Base-by-base conservation (phyloP, 495 filamentous ascomycete species). In the Wilcoxina mikolae region DNA sequence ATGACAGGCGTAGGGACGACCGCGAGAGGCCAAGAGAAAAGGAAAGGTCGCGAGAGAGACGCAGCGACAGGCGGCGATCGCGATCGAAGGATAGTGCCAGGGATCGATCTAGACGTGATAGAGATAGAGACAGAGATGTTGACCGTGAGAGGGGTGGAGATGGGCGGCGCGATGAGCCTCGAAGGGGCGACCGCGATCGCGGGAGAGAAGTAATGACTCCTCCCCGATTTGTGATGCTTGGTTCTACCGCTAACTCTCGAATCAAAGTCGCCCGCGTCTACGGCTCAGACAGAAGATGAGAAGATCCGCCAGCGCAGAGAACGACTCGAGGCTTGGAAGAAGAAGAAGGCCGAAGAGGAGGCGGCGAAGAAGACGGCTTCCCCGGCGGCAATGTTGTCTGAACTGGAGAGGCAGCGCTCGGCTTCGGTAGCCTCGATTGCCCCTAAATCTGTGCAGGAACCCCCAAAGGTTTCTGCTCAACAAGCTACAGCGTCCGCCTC, bases 301-400 rank as follows among this genome's bases (percentile, higher is more conserved):
- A 90, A 91, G 65, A 85, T 87, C 63, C 84, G 80, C 43, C 85
- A 93, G 65, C 73, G 84, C 48, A 73, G 89, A 29, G 85, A 87
- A 26, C 90, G 87, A 56, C 67, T 94, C 28, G 84, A 89, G 67
- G 85, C 86, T 58, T 94, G 88, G 87, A 94, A 93, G 68, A 80
- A 84, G 66, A 91, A 93, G 60, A 83, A 86, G 57, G 78, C 77
- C 17, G 86, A 84, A 33, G 78, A 87, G 61, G 82, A 84, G 58
- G 84, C 84, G 62, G 76, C 76, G 45, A 87, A 86, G 60, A 80
- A 85, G 65, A 81, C 81, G 53, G 81, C 72, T 58, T 75, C 78
- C 31, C 81, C 73, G 15, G 70, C 74, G 28, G 66, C 82, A 29
- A 68, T 76, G 39, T 75, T 78, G 50, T 76, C 78, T 55, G 76